Base-by-base conservation (phyloP, 371 early-diverging fungal genomes). In the Mortierella sp. region DNA sequence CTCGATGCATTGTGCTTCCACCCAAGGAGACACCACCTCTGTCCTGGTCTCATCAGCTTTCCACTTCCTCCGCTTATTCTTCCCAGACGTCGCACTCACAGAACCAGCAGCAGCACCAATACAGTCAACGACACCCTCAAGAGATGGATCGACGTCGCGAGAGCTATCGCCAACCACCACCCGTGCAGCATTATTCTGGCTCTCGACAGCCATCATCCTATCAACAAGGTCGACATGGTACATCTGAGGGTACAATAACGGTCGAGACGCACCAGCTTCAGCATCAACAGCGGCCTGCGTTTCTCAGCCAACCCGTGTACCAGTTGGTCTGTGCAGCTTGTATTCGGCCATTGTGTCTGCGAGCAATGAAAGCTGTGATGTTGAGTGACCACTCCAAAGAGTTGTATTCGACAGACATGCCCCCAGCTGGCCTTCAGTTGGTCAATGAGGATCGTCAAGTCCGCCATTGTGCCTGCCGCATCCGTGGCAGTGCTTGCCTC, bases 311-410 rank as follows among this genome's bases (percentile, higher is more conserved):
- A 71, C 86, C 87, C 9, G 93, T 93, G 9, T 93, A 90, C 70
- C 79, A 88, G 45, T 79, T 93, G 55, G 80, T 85, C 10, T 93
- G 93, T 68, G 77, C 85, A 22, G 88, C 90, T 31, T 93, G 92
- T 73, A 64, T 77, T 39, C 76, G 85, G 7, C 82, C 87, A 6
- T 86, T 93, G 69, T 91, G 93, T 73, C 66, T 87, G 64, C 80
- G 92, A 0, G 93, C 91, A 3, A 92, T 92, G 92, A 89, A 88
- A 73, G 92, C 93, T 2, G 92, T 92, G 66, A 80, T 93, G 79
- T 74, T 93, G 47, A 91, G 92, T 1, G 92, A 93, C 76, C 89
- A 88, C 55, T 89, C 87, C 55, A 90, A 91, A 53, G 85, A 88
- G 50, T 73, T 88, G 41, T 86, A 74, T 43, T 89, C 90, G 26